Evolutionary conservation across 805 yeast species (phyloP), one percentile per base, ranked within the genome.

Genomic region (Yamadazyma philogaea): DNA sequence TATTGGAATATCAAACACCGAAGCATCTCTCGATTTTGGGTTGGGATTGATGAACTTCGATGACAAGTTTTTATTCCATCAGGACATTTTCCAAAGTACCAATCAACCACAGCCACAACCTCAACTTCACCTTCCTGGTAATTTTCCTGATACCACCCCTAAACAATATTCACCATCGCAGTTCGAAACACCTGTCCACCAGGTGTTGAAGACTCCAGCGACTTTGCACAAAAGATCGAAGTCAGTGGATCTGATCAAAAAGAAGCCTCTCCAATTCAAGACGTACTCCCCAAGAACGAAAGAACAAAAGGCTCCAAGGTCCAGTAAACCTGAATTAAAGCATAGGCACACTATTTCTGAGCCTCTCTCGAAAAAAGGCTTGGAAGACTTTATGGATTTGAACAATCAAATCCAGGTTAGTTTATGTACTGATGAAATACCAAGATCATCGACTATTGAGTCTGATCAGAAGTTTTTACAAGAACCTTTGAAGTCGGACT

Each of bases 31-130:
- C 30, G 46, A 44, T 19, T 40, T 59, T 21, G 69, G 66, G 8
- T 59, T 63, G 44, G 68, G 67, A 12, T 55, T 64, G 24, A 50
- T 53, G 55, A 53, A 57, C 39, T 39, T 59, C 45, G 61, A 55
- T 46, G 45, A 44, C 11, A 43, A 42, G 39, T 50, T 56, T 43
- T 41, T 31, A 33, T 44, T 26, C 43, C 43, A 41, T 43, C 51
- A 43, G 38, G 46, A 18, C 46, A 26, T 20, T 53, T 47, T 32
- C 50, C 52, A 47, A 51, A 51, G 31, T 20, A 40, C 37, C 6
- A n/a, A 30, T 3, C 41, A 42, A 19, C 10, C 30, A 12, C 37
- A 30, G 18, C 30, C 30, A 22, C 17, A 33, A 6, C 22, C 11
- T 3, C 18, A 21, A 16, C 3, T 11, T 11, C 20, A 17, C 15